Evolutionary conservation across 2,329 filamentous ascomycete species (phyloP).

Genomic region (Beauveria sp.): DNA sequence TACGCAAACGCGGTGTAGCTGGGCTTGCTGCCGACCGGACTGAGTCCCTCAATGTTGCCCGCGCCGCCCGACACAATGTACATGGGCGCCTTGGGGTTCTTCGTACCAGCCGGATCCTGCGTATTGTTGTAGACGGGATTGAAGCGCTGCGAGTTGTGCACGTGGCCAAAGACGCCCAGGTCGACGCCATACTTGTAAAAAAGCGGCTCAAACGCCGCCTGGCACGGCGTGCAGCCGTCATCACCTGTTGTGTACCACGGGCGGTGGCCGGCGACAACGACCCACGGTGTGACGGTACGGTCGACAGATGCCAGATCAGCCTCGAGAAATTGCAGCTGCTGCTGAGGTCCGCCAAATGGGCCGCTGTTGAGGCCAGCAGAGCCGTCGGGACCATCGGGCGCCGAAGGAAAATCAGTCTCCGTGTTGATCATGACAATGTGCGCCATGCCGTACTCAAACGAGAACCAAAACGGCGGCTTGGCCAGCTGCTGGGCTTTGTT

Average conservation of each 20-base stretch:
- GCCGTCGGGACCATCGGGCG: conserved; percentile 21
- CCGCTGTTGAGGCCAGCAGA: conserved; percentile 32
- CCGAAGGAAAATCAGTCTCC: conserved; percentile 22
- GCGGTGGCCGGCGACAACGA: conserved; percentile 30
- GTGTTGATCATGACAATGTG: conserved; percentile 28
- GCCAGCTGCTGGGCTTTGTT: conserved; percentile 33
- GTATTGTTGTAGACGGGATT: conserved; percentile 29
- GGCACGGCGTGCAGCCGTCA: conserved; percentile 39
- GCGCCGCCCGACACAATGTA: conserved; percentile 44
- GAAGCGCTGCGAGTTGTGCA: conserved; percentile 51
- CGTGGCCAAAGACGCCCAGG: conserved; percentile 48
- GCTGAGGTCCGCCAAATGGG: conserved; percentile 39
- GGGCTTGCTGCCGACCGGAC: conserved; percentile 26
- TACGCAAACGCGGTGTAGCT: not conserved
- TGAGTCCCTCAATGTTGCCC: conserved; percentile 42
- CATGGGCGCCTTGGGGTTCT: conserved; percentile 25
- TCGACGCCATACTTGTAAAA: conserved; percentile 51
- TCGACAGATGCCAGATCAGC: conserved; percentile 50
- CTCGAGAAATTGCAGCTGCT: conserved; percentile 47
- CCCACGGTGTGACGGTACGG: conserved; percentile 43
- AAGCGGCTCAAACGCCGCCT: conserved; percentile 44
- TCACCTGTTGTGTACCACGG: conserved; percentile 39
- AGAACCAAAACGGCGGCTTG: conserved; percentile 24
- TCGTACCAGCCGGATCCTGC: conserved; percentile 28
- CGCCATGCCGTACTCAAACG: conserved; percentile 23